Evolutionary conservation across 129 eudicot species (phyloP).

Genomic region (Ambrosia artemisiifolia): DNA sequence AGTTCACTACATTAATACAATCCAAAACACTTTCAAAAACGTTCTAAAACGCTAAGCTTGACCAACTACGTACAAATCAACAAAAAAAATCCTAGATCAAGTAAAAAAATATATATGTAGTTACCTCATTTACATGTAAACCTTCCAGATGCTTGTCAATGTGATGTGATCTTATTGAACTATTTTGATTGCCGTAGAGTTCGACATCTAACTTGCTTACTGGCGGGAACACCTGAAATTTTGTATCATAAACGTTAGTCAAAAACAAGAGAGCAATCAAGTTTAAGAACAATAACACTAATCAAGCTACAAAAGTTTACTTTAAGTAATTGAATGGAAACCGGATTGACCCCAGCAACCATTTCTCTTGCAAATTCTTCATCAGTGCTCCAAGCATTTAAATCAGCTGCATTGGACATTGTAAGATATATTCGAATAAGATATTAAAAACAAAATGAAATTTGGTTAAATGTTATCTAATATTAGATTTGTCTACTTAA

Average conservation of each 20-base stretch:
- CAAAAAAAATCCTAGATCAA: too few species aligned
- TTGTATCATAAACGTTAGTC: background rate
- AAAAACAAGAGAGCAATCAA: background rate
- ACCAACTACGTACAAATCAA: too few species aligned
- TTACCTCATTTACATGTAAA: conserved; percentile 41
- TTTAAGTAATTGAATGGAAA: conserved; percentile 38
- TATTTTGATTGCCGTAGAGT: conserved; percentile 46
- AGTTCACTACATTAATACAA: too few species aligned
- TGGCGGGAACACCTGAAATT: conserved; percentile 55
- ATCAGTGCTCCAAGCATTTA: conserved; percentile 54
- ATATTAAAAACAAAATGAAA: background rate
- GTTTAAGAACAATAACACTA: too few species aligned
- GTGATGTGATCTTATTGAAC: conserved; percentile 39
- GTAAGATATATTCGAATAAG: background rate
- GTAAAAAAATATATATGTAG: too few species aligned
- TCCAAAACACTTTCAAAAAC: too few species aligned
- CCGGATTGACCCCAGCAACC: conserved; percentile 65
- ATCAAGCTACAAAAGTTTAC: conserved; percentile 19
- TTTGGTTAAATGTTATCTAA: background rate
- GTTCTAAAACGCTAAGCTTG: too few species aligned
- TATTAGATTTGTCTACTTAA: background rate
- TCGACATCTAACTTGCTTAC: conserved; percentile 42
- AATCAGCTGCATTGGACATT: conserved; percentile 35
- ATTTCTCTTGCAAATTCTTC: conserved; percentile 67
- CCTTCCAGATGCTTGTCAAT: conserved; percentile 36